Evolutionary conservation across 257 asterid genomes (phyloP).

Genomic region (Solanum habrochaites): DNA sequence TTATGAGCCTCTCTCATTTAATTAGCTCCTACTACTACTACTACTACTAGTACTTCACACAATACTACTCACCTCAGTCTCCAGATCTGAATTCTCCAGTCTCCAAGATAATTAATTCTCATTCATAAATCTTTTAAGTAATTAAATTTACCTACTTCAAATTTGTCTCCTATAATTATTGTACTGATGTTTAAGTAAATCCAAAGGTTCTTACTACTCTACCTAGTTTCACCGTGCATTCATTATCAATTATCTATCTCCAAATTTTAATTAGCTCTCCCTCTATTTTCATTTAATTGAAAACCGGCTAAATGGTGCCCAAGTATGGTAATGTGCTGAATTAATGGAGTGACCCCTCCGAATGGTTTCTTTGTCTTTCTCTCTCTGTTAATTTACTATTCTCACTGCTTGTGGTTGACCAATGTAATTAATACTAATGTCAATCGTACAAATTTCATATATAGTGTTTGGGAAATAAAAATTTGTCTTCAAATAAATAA

Average conservation of each 20-base stretch:
- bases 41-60: background rate
- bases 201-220: background rate
- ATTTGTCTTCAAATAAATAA: background rate
- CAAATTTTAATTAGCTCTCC: background rate
- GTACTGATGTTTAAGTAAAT: background rate
- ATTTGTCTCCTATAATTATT: background rate
- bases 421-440: background rate
- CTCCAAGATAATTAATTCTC: background rate
- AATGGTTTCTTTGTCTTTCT: slow-evolving; percentile 26
- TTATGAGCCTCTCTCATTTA: background rate
- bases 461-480: background rate
- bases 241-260: background rate
- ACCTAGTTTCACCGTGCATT: background rate
- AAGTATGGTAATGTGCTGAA: background rate
- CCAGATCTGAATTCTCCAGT: background rate
- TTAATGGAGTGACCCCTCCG: slow-evolving; percentile 3
- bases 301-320: background rate
- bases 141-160: background rate
- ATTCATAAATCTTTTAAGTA: background rate
- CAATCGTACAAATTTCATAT: background rate
- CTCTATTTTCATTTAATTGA: too few species aligned
- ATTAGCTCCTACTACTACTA: background rate
- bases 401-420: background rate
- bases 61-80: background rate
- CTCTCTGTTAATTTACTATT: background rate